Conservation (phyloP, 257 asterid species). For the Solanum pinnatisectum region DNA sequence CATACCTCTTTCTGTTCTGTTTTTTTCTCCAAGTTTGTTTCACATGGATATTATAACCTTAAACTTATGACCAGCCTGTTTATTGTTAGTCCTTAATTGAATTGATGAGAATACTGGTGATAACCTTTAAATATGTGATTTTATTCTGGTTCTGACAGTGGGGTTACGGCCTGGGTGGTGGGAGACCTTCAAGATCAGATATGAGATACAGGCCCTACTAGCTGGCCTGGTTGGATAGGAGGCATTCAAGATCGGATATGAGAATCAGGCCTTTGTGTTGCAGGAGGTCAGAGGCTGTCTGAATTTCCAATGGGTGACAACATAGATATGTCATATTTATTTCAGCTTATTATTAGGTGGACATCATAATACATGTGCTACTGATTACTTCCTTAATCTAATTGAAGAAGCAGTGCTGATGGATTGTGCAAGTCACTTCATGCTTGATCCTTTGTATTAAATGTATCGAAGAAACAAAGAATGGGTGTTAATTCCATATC, state of each 20-base stretch:
- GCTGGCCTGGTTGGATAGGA: slow-evolving; percentile 34
- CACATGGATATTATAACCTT: neutral
- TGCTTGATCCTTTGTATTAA: neutral
- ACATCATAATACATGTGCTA: neutral
- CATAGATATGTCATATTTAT: neutral
- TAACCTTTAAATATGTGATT: neutral
- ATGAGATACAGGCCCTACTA: slow-evolving; percentile 75
- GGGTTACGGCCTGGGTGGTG: slow-evolving; percentile 62
- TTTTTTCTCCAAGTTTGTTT: neutral
- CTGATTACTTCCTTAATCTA: neutral
- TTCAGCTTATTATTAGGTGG: neutral
- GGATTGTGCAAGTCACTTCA: neutral
- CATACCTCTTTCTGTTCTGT: neutral
- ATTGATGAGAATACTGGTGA: neutral
- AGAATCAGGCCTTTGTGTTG: slow-evolving; percentile 50
- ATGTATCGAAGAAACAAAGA: neutral
- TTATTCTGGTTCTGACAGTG: slow-evolving; percentile 40
- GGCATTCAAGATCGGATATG: slow-evolving; percentile 71
- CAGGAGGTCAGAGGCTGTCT: neutral
- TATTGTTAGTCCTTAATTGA: neutral
- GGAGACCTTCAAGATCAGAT: slow-evolving; percentile 80
- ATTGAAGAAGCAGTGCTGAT: neutral
- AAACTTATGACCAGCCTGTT: neutral
- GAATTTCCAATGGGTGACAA: neutral
- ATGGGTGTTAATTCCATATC: neutral